Evolutionary conservation across 2,329 filamentous ascomycete species (phyloP).

Genomic region (Botrytis fabae): DNA sequence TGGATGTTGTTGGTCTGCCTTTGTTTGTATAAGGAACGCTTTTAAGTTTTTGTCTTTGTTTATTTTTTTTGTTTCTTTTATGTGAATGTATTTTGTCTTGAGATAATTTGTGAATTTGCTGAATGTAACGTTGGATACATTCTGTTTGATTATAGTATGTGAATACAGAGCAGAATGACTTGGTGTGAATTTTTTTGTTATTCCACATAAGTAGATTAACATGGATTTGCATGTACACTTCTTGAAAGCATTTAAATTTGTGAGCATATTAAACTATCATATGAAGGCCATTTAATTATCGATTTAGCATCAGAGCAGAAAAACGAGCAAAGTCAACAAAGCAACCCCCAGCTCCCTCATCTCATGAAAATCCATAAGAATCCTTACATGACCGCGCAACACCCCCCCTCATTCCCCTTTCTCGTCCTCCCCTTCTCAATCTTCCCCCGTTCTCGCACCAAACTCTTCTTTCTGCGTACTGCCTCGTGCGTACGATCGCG

Average conservation of each 20-base stretch:
- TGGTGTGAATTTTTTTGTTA: accelerated
- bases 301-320: not conserved
- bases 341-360: not conserved
- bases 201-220: accelerated
- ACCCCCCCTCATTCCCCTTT: not conserved
- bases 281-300: not conserved
- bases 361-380: not conserved
- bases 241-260: not conserved
- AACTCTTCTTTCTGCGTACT: not conserved
- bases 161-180: no score
- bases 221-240: accelerated
- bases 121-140: no score
- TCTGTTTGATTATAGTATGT: no score
- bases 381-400: not conserved
- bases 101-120: no score
- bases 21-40: not conserved
- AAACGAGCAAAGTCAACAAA: not conserved
- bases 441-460: not conserved
- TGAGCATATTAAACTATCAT: not conserved
- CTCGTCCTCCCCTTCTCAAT: not conserved
- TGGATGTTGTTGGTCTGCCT: not conserved
- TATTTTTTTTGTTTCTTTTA: not conserved
- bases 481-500: not conserved
- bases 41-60: not conserved
- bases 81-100: not conserved